These are phyloP conservation scores for Rosa chinensis DNA, from an alignment of 306 rosid species.

Conservation along the genomic window DNA sequence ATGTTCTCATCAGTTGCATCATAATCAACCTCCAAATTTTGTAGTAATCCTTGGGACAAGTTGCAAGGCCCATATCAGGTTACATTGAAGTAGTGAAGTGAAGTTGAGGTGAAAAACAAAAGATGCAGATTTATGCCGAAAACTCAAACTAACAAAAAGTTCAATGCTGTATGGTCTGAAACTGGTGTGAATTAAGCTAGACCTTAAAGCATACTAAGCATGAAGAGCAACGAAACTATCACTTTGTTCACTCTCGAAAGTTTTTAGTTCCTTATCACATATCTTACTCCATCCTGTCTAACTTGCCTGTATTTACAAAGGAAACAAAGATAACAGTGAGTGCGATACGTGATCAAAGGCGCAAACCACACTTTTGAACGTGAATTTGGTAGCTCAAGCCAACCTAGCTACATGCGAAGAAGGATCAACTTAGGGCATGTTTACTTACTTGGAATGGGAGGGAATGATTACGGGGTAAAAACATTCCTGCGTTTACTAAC, in stretches of 20 bases:
- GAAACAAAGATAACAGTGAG: too few species aligned
- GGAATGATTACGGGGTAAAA: too few species aligned
- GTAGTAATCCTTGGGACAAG: slow-evolving; percentile 58
- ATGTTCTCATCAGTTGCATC: slow-evolving; percentile 73
- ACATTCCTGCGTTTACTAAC: too few species aligned
- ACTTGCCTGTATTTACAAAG: too few species aligned
- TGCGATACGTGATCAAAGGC: too few species aligned
- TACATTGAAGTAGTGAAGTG: slow-evolving; percentile 8
- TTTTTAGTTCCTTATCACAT: neutral
- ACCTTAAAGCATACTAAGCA: too few species aligned
- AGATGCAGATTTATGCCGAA: neutral
- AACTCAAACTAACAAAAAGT: neutral
- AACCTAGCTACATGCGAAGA: too few species aligned
- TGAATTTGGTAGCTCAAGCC: neutral
- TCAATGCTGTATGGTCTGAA: neutral
- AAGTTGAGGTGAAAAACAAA: slow-evolving; percentile 7
- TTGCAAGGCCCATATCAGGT: slow-evolving; percentile 8
- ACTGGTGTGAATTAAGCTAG: neutral
- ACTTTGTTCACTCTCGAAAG: neutral
- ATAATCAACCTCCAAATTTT: slow-evolving; percentile 73
- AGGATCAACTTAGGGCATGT: too few species aligned
- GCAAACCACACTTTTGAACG: too few species aligned
- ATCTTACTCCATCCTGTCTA: too few species aligned
- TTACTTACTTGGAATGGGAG: too few species aligned
- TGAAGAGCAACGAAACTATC: too few species aligned